A percentile compares a stretch with the other conserved stretches of the same genome.
These are phyloP conservation scores for Musa balbisiana DNA, from an alignment of 202 grass and related monocot genomes.

Conservation along the genomic window DNA sequence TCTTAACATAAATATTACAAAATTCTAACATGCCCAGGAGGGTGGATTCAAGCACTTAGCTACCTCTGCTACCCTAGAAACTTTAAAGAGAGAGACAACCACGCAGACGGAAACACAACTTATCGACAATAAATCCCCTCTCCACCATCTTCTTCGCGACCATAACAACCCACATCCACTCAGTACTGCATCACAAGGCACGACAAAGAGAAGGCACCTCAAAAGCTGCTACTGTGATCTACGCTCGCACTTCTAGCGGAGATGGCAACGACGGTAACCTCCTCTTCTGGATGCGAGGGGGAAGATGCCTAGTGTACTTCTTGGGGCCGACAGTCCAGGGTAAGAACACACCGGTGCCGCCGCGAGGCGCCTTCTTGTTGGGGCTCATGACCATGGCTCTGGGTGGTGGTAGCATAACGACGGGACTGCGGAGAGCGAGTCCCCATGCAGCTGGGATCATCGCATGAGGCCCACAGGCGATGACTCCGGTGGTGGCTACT, in stretches of 20 bases:
- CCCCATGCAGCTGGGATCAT: conserved; percentile 68
- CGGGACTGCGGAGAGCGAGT: conserved; percentile 51
- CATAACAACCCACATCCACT: neutral
- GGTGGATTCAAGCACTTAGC: neutral
- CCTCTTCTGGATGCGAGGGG: conserved; percentile 97
- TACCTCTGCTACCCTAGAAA: neutral
- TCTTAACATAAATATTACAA: neutral
- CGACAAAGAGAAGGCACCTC: neutral
- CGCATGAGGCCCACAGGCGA: conserved; percentile 64
- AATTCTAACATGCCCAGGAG: neutral
- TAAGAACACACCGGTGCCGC: conserved; percentile 93
- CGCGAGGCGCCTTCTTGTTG: conserved; percentile 53
- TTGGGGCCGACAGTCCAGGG: conserved; percentile 92
- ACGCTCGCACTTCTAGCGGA: conserved; percentile 49
- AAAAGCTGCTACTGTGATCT: neutral
- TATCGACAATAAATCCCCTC: neutral
- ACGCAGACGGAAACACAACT: neutral
- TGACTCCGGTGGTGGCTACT: conserved; percentile 21
- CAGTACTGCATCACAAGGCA: neutral
- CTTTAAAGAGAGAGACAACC: neutral
- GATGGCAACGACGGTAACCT: conserved; percentile 66
- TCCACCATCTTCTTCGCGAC: neutral
- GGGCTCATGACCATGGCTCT: conserved; percentile 38
- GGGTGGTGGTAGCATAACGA: conserved; percentile 40
- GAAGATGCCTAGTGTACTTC: conserved; percentile 87